A percentile compares a stretch with the other conserved stretches of the same genome.
Conservation (phyloP, 805 yeast species). For the Peterozyma toletana region DNA sequence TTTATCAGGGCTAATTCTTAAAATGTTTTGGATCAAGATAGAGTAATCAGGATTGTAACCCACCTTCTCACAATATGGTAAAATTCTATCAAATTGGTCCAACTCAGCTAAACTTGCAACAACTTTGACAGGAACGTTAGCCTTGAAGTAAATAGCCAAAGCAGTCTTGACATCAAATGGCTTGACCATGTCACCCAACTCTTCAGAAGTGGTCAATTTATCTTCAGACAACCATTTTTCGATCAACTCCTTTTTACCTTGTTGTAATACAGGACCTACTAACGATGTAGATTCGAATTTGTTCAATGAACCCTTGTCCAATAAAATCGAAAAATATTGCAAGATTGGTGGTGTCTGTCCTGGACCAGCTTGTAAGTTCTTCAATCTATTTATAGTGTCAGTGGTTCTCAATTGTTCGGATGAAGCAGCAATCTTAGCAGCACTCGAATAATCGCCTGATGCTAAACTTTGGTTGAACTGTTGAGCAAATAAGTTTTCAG, state of each 20-base stretch:
- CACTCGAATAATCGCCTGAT: conserved; percentile 82
- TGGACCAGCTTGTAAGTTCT: conserved; percentile 83
- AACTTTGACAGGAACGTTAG: conserved; percentile 80
- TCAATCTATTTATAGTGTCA: conserved; percentile 88
- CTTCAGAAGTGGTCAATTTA: conserved; percentile 92
- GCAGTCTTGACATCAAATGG: conserved; percentile 83
- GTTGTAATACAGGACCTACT: conserved; percentile 92
- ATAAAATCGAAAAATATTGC: conserved; percentile 83
- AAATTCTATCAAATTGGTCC: conserved; percentile 92
- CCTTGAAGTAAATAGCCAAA: conserved; percentile 81
- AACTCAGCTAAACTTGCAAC: conserved; percentile 88
- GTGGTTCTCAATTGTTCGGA: conserved; percentile 90
- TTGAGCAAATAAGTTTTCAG: conserved; percentile 83
- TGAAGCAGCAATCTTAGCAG: conserved; percentile 96
- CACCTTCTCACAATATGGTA: conserved; percentile 89
- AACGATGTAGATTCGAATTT: conserved; percentile 90
- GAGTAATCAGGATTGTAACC: conserved; percentile 86
- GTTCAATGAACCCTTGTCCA: conserved; percentile 90
- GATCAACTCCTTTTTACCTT: conserved; percentile 85
- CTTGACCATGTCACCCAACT: conserved; percentile 92
- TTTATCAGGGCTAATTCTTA: conserved; percentile 93
- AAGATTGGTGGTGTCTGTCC: conserved; percentile 93
- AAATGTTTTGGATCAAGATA: conserved; percentile 80
- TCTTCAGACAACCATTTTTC: conserved; percentile 97
- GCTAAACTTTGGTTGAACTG: conserved; percentile 83